phyloP scores from a whole-genome alignment of 768 basidiomycete genomes.

The Crassisporium funariophilum region DNA sequence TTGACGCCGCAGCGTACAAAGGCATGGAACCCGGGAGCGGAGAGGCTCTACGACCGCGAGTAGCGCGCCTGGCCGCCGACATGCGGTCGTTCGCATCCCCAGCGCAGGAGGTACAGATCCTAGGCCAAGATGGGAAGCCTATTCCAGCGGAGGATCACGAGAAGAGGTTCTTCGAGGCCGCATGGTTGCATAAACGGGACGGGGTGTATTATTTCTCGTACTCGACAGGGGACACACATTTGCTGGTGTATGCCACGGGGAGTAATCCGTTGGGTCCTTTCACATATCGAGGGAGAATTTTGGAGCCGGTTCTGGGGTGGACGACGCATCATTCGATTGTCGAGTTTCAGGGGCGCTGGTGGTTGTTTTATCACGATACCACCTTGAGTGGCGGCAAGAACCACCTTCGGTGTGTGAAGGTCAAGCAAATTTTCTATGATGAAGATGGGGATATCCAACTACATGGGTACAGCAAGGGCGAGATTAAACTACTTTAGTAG shows the following conservation, averaged over 20 bases:
- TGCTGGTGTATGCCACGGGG: conserved; percentile 20
- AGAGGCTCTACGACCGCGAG: conserved; percentile 14
- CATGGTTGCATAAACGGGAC: conserved; percentile 24
- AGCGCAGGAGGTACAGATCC: conserved; percentile 17
- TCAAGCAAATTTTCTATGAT: conserved; percentile 20
- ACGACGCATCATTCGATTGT: conserved; percentile 26
- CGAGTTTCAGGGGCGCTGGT: conserved; percentile 19
- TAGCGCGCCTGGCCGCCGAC: conserved; percentile 20
- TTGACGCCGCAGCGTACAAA: conserved; percentile 9
- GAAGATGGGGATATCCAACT: too few species aligned
- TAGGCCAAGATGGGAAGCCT: conserved; percentile 17
- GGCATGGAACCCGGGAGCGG: conserved; percentile 16
- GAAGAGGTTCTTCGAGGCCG: conserved; percentile 25
- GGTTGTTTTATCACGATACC: conserved; percentile 23
- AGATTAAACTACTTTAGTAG: too few species aligned
- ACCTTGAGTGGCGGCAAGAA: conserved; percentile 22
- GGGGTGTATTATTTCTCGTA: conserved; percentile 24
- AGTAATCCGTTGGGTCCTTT: conserved; percentile 20
- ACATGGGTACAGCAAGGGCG: too few species aligned
- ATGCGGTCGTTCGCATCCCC: conserved; percentile 20
- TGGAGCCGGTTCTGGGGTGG: conserved; percentile 25
- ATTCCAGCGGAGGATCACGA: conserved; percentile 23
- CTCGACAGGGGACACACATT: conserved; percentile 25
- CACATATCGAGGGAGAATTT: conserved; percentile 21
- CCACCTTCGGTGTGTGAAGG: conserved; percentile 23